phyloP scores from a whole-genome alignment of 2,329 filamentous ascomycete genomes.

The Penicillium crustosum region DNA sequence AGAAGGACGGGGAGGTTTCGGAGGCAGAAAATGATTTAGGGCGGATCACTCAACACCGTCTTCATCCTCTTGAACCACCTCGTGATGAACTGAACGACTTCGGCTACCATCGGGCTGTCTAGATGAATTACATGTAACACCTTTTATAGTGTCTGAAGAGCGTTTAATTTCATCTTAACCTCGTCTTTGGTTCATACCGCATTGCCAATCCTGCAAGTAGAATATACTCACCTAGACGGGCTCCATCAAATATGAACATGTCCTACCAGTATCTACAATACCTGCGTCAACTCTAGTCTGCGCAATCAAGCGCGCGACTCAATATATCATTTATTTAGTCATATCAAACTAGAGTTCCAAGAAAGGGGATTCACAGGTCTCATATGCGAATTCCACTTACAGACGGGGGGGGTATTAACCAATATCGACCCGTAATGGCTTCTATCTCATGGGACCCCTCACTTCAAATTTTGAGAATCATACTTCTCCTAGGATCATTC shows the following conservation, averaged over 20 bases:
- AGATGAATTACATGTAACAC: not conserved
- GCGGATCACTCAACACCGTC: constrained; percentile 44
- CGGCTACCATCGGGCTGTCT: constrained; percentile 5
- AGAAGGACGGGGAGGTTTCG: constrained; percentile 68
- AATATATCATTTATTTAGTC: no score
- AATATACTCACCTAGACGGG: no score
- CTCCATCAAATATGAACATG: no score
- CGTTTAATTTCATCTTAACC: constrained; percentile 3
- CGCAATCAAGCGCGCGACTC: no score
- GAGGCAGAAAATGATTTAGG: constrained; percentile 68
- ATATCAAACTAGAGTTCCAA: no score
- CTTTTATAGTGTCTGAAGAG: constrained; percentile 4
- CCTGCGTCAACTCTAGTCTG: no score
- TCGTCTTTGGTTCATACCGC: constrained; percentile 5
- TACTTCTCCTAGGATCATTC: not conserved
- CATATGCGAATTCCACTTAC: not conserved
- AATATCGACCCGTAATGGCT: not conserved
- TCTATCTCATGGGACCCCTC: not conserved
- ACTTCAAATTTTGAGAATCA: not conserved
- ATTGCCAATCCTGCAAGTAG: not conserved
- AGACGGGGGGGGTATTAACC: not conserved
- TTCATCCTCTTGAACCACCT: no score
- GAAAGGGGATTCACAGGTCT: no score
- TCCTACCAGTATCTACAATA: no score
- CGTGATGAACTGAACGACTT: not conserved